Evolutionary conservation across 495 filamentous ascomycete genomes (phyloP), one percentile per base, ranked within the genome.

Genomic region (Annulohypoxylon bovei): DNA sequence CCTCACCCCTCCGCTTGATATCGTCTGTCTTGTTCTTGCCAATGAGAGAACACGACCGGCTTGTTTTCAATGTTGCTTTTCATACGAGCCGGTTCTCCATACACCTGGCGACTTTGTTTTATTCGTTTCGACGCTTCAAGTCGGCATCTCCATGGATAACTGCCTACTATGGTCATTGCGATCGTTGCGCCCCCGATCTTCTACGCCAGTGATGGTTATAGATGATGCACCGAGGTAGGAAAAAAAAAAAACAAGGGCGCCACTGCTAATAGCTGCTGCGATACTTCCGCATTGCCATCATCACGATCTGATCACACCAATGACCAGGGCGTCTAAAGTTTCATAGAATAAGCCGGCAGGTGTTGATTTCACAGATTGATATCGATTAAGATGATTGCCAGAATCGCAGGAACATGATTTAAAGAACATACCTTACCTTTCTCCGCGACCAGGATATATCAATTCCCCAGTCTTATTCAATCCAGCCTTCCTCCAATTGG

Each of bases 401-500:
- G 32, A 56, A n/a, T 23, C 22, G 18, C 32, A 27, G 32, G 30
- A 9, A 33, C 28, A 7, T 23, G 7, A 39, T 56, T 14, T 33
- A 39, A 35, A 39, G 5, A 56, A 32, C 25, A 22, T 56, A 56
- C 22, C 40, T 20, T 55, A 37, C 42, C 50, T 35, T 55, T 22
- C 44, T 28, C 62, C 58, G 49, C 62, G 58, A 61, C 50, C 16
- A 22, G 39, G 9, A 57, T 42, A 42, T 42, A 18, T 20, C 14
- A 32, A 63, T 28, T n/a, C 23, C 30, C 60, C 54, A 8, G 25
- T 44, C 23, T 46, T 50, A 28, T 52, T 33, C 44, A 59, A 2
- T 20, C 40, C 8, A 55, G 52, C 53, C 46, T 18, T 68, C 64
- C 68, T 56, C 53, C 53, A 6, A 72, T 72, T 72, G 70, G 70